Evolutionary conservation across 2,329 filamentous ascomycete species (phyloP).

Genomic region (Daldinia eschscholtzii): DNA sequence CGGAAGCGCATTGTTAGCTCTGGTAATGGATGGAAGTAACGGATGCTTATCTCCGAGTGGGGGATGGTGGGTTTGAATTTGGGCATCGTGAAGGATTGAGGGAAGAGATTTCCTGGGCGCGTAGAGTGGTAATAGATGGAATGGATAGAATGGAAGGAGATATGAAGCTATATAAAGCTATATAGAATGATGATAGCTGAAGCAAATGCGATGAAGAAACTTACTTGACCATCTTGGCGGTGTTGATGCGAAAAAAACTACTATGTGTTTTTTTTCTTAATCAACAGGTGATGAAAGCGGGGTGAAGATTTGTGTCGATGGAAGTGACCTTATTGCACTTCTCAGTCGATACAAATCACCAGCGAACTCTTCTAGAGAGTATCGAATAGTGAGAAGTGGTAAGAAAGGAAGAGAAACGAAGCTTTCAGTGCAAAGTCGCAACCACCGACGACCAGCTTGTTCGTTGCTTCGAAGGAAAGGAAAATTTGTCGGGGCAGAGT

Average conservation of each 20-base stretch:
- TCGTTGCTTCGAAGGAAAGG: constrained; percentile 48
- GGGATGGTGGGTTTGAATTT: constrained; percentile 37
- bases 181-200: constrained; percentile 6
- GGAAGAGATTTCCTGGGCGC: constrained; percentile 24
- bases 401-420: constrained; percentile 35
- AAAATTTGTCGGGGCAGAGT: constrained; percentile 47
- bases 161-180: constrained; percentile 3
- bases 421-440: constrained; percentile 46
- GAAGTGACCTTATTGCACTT: constrained; percentile 42
- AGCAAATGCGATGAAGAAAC: constrained; percentile 58
- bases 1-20: constrained; percentile 62
- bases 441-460: constrained; percentile 51
- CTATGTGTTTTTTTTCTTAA: constrained; percentile 44
- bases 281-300: constrained; percentile 33
- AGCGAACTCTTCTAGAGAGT: constrained; percentile 42
- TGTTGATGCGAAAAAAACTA: constrained; percentile 67
- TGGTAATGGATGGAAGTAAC: constrained; percentile 39
- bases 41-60: constrained; percentile 59
- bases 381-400: constrained; percentile 29
- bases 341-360: constrained; percentile 35
- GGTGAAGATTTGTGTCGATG: constrained; percentile 38
- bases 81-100: constrained; percentile 26
- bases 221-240: constrained; percentile 99
- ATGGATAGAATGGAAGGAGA: constrained; percentile 2
- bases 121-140: constrained; percentile 11